Conservation (phyloP, 75 land plant species). For the Selaginella moellendorffii region DNA sequence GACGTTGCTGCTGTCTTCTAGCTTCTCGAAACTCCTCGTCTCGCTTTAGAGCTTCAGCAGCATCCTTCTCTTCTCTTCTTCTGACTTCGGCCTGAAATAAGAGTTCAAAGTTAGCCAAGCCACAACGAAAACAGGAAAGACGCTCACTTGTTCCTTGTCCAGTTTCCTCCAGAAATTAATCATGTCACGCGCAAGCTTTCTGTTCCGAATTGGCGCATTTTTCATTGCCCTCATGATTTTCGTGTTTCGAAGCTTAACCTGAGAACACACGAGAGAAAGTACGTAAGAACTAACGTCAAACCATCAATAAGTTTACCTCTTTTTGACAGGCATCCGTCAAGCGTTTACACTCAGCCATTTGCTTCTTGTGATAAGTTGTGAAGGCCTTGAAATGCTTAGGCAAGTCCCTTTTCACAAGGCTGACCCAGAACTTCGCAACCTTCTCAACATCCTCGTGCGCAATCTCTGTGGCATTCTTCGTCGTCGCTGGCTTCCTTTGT, state of each 20-base stretch:
- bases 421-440: slow-evolving; percentile 55
- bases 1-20: slow-evolving; percentile 77
- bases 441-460: slow-evolving; percentile 75
- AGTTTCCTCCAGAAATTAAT: slow-evolving; percentile 68
- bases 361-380: slow-evolving; percentile 48
- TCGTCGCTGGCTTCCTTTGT: slow-evolving; percentile 51
- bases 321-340: slow-evolving; percentile 80
- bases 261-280: slow-evolving; percentile 2
- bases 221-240: slow-evolving; percentile 67
- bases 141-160: slow-evolving; percentile 82
- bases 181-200: slow-evolving; percentile 82
- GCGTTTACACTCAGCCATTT: slow-evolving; percentile 48
- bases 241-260: slow-evolving; percentile 62
- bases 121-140: background rate
- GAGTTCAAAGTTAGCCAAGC: background rate
- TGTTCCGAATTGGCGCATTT: slow-evolving; percentile 66
- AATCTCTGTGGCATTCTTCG: slow-evolving; percentile 57
- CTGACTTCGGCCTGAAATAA: slow-evolving; percentile 63
- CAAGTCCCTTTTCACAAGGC: slow-evolving; percentile 65
- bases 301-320: slow-evolving; percentile 37
- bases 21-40: slow-evolving; percentile 93
- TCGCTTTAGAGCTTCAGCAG: slow-evolving; percentile 93
- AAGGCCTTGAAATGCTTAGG: slow-evolving; percentile 70
- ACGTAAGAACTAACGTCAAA: background rate
- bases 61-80: slow-evolving; percentile 89